Evolutionary conservation across 768 basidiomycete species (phyloP).

Genomic region (Baorangia bicolor): DNA sequence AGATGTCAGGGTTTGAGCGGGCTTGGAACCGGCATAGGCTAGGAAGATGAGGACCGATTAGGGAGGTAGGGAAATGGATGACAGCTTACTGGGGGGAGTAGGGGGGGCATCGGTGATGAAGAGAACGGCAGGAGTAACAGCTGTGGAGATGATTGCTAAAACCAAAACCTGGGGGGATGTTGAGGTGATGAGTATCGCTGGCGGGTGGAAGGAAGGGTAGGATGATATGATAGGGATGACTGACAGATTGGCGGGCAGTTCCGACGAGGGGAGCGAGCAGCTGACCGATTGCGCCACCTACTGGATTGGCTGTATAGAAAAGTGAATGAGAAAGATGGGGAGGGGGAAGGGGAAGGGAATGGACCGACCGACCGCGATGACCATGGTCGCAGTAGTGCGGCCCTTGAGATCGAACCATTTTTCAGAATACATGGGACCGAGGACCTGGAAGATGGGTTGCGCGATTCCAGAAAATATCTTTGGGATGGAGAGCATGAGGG

Average conservation of each 20-base stretch:
- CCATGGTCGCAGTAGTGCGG: slow-evolving; percentile 76
- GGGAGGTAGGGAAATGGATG: background rate
- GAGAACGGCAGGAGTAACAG: slow-evolving; percentile 54
- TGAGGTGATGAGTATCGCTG: background rate
- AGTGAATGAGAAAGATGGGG: background rate
- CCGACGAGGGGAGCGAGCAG: slow-evolving; percentile 65
- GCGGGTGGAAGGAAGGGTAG: background rate
- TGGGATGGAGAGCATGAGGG: background rate
- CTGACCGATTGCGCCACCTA: slow-evolving; percentile 74
- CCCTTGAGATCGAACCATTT: slow-evolving; percentile 78
- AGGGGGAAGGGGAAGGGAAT: background rate
- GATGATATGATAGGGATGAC: slow-evolving; percentile 18
- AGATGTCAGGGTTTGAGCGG: slow-evolving; percentile 51
- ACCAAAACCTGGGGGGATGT: slow-evolving; percentile 52
- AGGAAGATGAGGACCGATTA: background rate
- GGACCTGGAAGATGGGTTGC: slow-evolving; percentile 73
- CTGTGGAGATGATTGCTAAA: slow-evolving; percentile 70
- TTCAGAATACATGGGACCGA: slow-evolving; percentile 81
- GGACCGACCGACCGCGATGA: slow-evolving; percentile 44
- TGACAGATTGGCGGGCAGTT: slow-evolving; percentile 56
- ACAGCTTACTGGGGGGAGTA: slow-evolving; percentile 75
- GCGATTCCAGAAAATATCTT: slow-evolving; percentile 64
- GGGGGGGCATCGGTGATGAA: slow-evolving; percentile 64
- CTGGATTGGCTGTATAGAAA: slow-evolving; percentile 55
- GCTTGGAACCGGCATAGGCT: slow-evolving; percentile 71